Base-by-base conservation (phyloP, 2,329 filamentous ascomycete species). In the Phyllosticta capitalensis region DNA sequence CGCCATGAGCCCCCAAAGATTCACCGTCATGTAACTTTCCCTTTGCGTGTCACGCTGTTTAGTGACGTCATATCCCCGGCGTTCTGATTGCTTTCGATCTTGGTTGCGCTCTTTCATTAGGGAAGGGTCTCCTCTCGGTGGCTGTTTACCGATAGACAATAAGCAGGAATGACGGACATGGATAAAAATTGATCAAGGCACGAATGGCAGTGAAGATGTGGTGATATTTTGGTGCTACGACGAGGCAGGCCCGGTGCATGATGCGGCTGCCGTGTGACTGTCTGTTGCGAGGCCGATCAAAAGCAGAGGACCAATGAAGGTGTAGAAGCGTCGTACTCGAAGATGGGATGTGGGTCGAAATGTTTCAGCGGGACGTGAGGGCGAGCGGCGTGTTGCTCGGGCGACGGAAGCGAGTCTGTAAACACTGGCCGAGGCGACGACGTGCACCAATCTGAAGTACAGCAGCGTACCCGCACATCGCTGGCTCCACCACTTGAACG, bases 51-150 rank as follows among this genome's bases (percentile, higher is more conserved):
- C 59, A 20, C 24, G 12, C 19, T 30, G 59, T 54, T 45, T 54
- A 61, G 50, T 52, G 59, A 52, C 59, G 54, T 61, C 59, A 61
- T 61, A 61, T 58, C 55, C 59, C 59, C 52, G 59, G 59, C 59
- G 59, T 61, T 61, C 50, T 60, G n/a, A 21, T 48, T 48, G 52
- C 26, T 52, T 60, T 60, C n/a, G 52, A 33, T 56, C 53, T 51
- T 53, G 58, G 54, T 54, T 56, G 58, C 50, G 54, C 56, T 54
- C 24, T 58, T 48, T 33, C 52, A 33, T 50, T 24, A 52, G 53
- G 58, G 28, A 55, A 52, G 58, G 58, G 45, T 55, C 33, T 55
- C 50, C 45, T 55, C 20, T 53, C n/a, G 53, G 58, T 52, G 54
- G 58, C 50, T 56, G 58, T 60, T 56, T 45, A 45, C 38, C 38